Evolutionary conservation across 768 basidiomycete genomes (phyloP), one percentile per base, ranked within the genome.

Genomic region (Panaeolus papilionaceus): DNA sequence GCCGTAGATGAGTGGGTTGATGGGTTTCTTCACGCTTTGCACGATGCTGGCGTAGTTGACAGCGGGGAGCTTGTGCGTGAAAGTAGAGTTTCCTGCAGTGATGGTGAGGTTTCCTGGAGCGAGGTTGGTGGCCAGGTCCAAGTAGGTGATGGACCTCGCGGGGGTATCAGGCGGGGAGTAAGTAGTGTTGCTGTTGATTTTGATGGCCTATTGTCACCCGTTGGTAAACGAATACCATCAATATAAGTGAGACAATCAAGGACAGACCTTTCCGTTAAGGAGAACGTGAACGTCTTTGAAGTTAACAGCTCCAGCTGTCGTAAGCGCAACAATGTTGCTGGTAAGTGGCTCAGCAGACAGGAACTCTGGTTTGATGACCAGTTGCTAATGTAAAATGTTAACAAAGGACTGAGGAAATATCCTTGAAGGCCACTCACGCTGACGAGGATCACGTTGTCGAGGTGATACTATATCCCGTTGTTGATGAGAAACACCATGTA

Each of bases 321-420:
- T 87, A n/a, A 86, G 79, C 7, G 84, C 84, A 54, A 87, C 75
- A 6, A 84, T 68, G 67, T 86, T 82, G 70, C 77, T 82, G 8
- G 78, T 79, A 8, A 87, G 69, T 0, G 86, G 86, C 68, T 86
- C 86, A 0, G 85, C 86, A 66, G 83, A 83, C 68, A 87, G 75
- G 71, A 87, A 82, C 66, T 83, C 71, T 3, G 86, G 86, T 3
- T 76, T 71, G 38, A 87, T 75, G 64, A 82, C 72, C 66, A 87
- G 84, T 40, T 73, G 70, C 81, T 84, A 45, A 64, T 20, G 58
- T 9, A 8, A 65, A 7, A 10, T 33, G 9, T 58, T 38, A 44
- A 40, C 38, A 37, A 54, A 12, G 33, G 6, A 11, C 26, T 10
- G 0, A 14, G 37, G 42, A 63, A 28, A 47, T 38, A 28, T 39